Base-by-base conservation (phyloP, 768 basidiomycete genomes). In the Leucocoprinus birnbaumii region DNA sequence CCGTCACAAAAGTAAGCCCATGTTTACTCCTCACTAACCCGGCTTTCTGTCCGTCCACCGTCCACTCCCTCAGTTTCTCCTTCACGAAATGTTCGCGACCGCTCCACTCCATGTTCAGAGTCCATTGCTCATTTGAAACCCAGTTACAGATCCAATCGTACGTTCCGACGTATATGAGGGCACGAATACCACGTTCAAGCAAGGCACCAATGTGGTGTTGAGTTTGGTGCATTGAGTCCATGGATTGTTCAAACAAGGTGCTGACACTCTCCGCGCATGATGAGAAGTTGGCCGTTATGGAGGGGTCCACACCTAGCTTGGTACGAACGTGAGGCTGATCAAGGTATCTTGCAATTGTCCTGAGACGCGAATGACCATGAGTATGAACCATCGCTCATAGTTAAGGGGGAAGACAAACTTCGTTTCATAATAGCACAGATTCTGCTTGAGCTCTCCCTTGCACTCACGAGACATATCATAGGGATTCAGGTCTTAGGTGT, bases 141-240 rank as follows among this genome's bases (percentile, higher is more conserved):
- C 83, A 85, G 65, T 89, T 89, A 66, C 88, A 89, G 51, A 84
- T 84, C 83, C 83, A 88, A 60, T 89, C 87, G 53, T 85, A 83
- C 31, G 75, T 77, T 7, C 87, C 88, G 1, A 83, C 84, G 60
- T 89, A 90, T 50, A 86, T 81, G 27, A 93, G 76, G 14, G 85
- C 80, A 2, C 80, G 77, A 22, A 94, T 71, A 0, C 83, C 84
- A 18, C 86, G 81, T 58, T 92, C 89, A 14, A 93, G 80, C 35
- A 92, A 77, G 0, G 76, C 79, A 1, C 80, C 76, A 58, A 89
- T 75, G 66, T 88, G 82, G 66, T 81, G 65, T 61, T 81, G 69
- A 50, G 83, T 74, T 41, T 77, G 73, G 37, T 74, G 74, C 26
- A 63, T 59, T 10, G 57, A 47, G 61, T 88, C 87, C 42, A 77